A percentile compares a stretch with the other conserved stretches of the same genome.
phyloP scores from a whole-genome alignment of 495 filamentous ascomycete species.

The Recurvomyces mirabilis region DNA sequence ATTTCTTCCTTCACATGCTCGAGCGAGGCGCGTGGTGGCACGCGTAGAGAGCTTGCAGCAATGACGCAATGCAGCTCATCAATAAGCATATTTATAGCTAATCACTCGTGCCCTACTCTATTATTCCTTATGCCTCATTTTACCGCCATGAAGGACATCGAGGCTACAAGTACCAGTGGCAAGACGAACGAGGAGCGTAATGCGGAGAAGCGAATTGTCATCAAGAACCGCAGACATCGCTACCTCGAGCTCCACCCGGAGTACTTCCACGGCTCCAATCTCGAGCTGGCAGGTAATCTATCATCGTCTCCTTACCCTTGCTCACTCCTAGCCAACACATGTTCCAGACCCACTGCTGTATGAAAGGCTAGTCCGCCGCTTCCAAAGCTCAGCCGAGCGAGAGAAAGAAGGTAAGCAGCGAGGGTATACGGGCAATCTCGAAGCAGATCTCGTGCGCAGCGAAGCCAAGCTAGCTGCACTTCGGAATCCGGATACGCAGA shows the following conservation, averaged over 20 bases:
- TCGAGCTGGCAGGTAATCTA: conserved; percentile 49
- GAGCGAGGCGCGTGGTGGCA: too few relatives aligned
- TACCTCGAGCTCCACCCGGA: conserved; percentile 53
- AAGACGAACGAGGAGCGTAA: background rate
- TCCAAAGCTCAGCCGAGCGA: conserved; percentile 61
- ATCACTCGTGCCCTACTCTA: too few relatives aligned
- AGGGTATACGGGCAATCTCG: conserved; percentile 62
- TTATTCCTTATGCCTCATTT: too few relatives aligned
- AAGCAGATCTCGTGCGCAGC: conserved; percentile 58
- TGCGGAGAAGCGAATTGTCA: conserved; percentile 23
- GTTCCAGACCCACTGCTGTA: conserved; percentile 63
- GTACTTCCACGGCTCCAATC: conserved; percentile 47
- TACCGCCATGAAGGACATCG: background rate
- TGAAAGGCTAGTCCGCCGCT: conserved; percentile 66
- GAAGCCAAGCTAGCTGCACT: conserved; percentile 50
- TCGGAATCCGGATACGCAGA: conserved; percentile 41
- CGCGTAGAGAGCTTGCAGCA: too few relatives aligned
- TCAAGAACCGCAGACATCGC: conserved; percentile 54
- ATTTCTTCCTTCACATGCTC: too few relatives aligned
- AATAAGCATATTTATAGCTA: too few relatives aligned
- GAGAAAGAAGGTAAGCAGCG: conserved; percentile 58
- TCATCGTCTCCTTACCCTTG: background rate
- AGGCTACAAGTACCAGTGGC: background rate
- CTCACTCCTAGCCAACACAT: conserved; percentile 6
- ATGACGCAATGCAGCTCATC: too few relatives aligned